Evolutionary conservation across 257 asterid genomes (phyloP).

Genomic region (Rauvolfia tetraphylla): DNA sequence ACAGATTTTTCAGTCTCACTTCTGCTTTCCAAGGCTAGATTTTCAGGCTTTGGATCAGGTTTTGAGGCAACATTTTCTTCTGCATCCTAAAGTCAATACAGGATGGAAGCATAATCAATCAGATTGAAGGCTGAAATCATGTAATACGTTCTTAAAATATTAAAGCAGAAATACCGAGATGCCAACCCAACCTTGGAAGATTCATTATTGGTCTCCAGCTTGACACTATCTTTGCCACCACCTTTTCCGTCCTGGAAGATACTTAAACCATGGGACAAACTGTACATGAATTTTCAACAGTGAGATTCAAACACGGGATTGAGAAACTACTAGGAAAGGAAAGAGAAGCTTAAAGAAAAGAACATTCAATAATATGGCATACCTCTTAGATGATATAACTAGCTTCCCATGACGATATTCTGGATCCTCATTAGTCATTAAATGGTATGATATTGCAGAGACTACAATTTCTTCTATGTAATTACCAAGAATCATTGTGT

Average conservation of each 20-base stretch:
- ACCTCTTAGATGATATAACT: slow-evolving; percentile 86
- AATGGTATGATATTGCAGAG: slow-evolving; percentile 80
- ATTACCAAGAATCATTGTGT: slow-evolving; percentile 55
- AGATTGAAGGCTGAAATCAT: background rate
- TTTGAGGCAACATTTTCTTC: slow-evolving; percentile 39
- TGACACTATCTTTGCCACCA: slow-evolving; percentile 59
- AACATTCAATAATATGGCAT: slow-evolving; percentile 13
- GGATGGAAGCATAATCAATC: slow-evolving; percentile 12
- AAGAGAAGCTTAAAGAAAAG: background rate
- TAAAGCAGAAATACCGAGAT: slow-evolving; percentile 10
- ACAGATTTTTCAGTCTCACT: slow-evolving; percentile 55
- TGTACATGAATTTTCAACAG: slow-evolving; percentile 28
- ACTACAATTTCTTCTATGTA: slow-evolving; percentile 84
- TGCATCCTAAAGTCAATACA: slow-evolving; percentile 38
- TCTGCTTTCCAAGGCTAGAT: slow-evolving; percentile 46
- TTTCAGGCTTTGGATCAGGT: slow-evolving; percentile 52
- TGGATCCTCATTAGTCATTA: slow-evolving; percentile 66
- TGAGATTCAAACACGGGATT: background rate
- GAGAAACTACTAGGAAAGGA: background rate
- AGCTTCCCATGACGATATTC: slow-evolving; percentile 96
- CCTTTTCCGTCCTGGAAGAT: slow-evolving; percentile 76
- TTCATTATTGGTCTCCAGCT: slow-evolving; percentile 72
- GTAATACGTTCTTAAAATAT: background rate
- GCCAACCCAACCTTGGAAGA: slow-evolving; percentile 56
- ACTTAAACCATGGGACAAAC: slow-evolving; percentile 88